Evolutionary conservation across 2,329 filamentous ascomycete genomes (phyloP).

Genomic region (Apiospora hydei): DNA sequence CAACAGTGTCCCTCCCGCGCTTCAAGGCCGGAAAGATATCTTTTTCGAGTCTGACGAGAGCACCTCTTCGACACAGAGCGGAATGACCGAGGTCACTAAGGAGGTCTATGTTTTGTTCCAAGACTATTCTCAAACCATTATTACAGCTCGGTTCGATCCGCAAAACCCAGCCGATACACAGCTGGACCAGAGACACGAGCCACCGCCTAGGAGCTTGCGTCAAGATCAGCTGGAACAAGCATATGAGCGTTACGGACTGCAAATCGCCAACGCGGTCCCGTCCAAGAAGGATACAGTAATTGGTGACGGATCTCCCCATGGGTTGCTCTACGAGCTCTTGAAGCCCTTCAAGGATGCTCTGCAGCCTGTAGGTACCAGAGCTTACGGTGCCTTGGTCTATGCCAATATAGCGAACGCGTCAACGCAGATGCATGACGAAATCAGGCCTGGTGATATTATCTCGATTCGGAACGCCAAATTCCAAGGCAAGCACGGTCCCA

Average conservation of each 20-base stretch:
- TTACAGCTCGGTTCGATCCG: slow-evolving; percentile 81
- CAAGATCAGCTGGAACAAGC: slow-evolving; percentile 93
- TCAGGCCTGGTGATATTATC: slow-evolving; percentile 90
- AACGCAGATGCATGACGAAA: slow-evolving; percentile 89
- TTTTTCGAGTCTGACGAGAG: slow-evolving; percentile 84
- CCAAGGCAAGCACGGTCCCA: slow-evolving; percentile 91
- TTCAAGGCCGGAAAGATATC: slow-evolving; percentile 85
- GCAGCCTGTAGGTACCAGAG: slow-evolving; percentile 82
- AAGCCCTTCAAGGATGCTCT: slow-evolving; percentile 77
- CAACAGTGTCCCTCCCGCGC: slow-evolving; percentile 78
- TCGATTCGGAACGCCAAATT: slow-evolving; percentile 93
- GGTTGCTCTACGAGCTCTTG: slow-evolving; percentile 81
- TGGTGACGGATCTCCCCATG: slow-evolving; percentile 82
- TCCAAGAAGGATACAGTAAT: slow-evolving; percentile 81
- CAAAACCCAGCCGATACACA: slow-evolving; percentile 75
- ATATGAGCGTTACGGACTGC: slow-evolving; percentile 81
- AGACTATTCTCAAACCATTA: slow-evolving; percentile 94
- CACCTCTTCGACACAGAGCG: slow-evolving; percentile 71
- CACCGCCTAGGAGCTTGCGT: slow-evolving; percentile 79
- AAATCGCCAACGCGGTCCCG: slow-evolving; percentile 74
- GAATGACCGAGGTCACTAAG: slow-evolving; percentile 76
- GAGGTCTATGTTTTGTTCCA: slow-evolving; percentile 89
- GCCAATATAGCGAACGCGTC: slow-evolving; percentile 94
- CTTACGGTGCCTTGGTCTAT: slow-evolving; percentile 93
- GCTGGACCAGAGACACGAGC: slow-evolving; percentile 86